Percentiles rank a stretch among this genome's conserved stretches.
Evolutionary conservation across 2,329 filamentous ascomycete species (phyloP).

Genomic region (Trichoderma sp.): DNA sequence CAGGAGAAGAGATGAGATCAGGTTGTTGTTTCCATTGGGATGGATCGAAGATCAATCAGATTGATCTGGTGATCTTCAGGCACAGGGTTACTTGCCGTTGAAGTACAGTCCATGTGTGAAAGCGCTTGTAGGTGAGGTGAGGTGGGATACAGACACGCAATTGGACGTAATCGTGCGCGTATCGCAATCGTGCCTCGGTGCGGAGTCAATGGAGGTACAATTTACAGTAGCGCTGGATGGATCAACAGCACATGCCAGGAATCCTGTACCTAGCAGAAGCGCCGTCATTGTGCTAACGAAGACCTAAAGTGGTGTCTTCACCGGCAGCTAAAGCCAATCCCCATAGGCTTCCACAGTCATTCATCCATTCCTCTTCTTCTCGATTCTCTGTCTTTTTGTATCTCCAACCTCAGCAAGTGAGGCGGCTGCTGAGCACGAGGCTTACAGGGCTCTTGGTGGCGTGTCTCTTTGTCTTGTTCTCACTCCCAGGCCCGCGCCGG

Average conservation of each 20-base stretch:
- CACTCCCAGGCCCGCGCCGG: not conserved
- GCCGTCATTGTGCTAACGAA: not conserved
- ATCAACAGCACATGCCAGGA: conserved; percentile 1
- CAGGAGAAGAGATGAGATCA: not conserved
- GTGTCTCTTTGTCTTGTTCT: not conserved
- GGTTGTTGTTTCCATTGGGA: too few species aligned
- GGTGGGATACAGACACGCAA: too few species aligned
- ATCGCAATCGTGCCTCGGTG: not conserved
- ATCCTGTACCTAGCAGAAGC: not conserved
- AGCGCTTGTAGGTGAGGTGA: too few species aligned
- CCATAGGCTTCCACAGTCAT: not conserved
- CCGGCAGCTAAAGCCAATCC: not conserved
- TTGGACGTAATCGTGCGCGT: not conserved
- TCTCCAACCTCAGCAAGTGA: not conserved
- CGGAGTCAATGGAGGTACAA: not conserved
- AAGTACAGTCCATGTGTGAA: too few species aligned
- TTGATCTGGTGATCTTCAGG: too few species aligned
- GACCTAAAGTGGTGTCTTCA: not conserved
- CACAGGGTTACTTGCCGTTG: too few species aligned
- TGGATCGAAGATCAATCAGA: too few species aligned
- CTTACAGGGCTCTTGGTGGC: conserved; percentile 16
- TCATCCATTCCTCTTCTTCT: not conserved
- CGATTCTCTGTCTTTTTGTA: not conserved
- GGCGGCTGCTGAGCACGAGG: conserved; percentile 5
- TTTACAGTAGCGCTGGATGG: conserved; percentile 2